Conservation (phyloP, 345 rosid genomes). For the Adansonia digitata region DNA sequence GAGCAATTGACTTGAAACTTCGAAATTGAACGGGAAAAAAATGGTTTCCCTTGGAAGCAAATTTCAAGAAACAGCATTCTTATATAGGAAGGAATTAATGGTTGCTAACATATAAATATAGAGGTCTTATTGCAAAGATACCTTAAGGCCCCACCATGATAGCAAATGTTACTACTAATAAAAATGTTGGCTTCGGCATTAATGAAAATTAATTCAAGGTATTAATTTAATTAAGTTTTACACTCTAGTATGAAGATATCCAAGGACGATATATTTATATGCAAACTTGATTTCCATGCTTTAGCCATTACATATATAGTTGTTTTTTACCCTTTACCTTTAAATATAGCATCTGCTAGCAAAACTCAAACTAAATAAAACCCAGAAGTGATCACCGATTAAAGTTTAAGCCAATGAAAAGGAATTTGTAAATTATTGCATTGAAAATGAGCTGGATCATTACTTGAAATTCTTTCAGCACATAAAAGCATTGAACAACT, state of each 20-base stretch:
- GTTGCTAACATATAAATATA: neutral
- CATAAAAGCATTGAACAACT: neutral
- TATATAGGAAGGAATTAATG: conserved; percentile 4
- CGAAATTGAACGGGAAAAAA: neutral
- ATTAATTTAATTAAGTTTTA: neutral
- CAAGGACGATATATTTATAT: too few relatives aligned
- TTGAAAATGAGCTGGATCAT: conserved; percentile 1
- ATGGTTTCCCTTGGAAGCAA: neutral
- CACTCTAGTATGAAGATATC: too few relatives aligned
- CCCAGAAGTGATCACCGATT: neutral
- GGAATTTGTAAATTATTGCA: neutral
- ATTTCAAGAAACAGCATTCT: neutral
- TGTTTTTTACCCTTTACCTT: neutral
- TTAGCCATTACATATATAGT: neutral
- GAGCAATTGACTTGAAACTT: neutral
- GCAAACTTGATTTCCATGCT: neutral
- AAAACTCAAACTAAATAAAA: neutral
- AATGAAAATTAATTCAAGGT: neutral
- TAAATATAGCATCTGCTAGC: neutral
- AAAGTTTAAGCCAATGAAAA: neutral
- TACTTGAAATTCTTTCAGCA: neutral
- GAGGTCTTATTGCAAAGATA: conserved; percentile 4
- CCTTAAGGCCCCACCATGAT: conserved; percentile 23
- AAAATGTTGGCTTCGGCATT: conserved; percentile 10
- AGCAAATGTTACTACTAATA: conserved; percentile 12